Base-by-base conservation (phyloP, 176 grass and related monocot genomes). In the Phragmites australis region DNA sequence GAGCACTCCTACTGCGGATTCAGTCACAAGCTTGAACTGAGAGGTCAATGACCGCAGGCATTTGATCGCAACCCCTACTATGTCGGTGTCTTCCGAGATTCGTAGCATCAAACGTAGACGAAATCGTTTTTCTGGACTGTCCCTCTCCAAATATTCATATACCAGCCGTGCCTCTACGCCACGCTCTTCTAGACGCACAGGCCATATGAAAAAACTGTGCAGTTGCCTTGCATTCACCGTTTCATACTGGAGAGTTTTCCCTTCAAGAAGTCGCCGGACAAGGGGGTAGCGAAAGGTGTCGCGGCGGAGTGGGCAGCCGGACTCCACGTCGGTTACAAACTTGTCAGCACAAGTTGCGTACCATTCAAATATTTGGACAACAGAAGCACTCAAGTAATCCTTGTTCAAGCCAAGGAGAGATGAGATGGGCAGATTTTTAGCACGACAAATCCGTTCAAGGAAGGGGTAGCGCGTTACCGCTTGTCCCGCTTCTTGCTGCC, bases 131-230 rank as follows among this genome's bases (percentile, higher is more conserved):
- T 4, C 6, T 2, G 52, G 34, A 2, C 8, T 5, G 12, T 27
- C 6, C 3, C 0, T 2, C 14, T 75, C 52, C 40, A 10, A 6
- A 2, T 1, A 44, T 0, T 0, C 0, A 16, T 59, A 54, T 6
- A 0, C 4, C 1, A n/a, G 13, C 13, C 1, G 1, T 22, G 19
- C 21, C 51, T 54, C 51, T 54, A 54, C 19, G 4, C 51, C 51
- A 22, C 51, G 51, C 3, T 22, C 51, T 22, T 18, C 51, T 7
- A n/a, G 1, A 22, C 1, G 1, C 5, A 54, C 4, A 10, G 51
- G 51, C 2, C 3, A 54, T 8, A 54, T 6, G 19, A 1, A 18
- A 18, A 54, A 4, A 22, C n/a, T 0, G 18, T 17, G 13, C 8
- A 4, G 1, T 54, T 22, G 51, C 18, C 51, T 54, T 54, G 2